Conservation (phyloP, 169 alveolate species). For the Eimeria maxima region DNA sequence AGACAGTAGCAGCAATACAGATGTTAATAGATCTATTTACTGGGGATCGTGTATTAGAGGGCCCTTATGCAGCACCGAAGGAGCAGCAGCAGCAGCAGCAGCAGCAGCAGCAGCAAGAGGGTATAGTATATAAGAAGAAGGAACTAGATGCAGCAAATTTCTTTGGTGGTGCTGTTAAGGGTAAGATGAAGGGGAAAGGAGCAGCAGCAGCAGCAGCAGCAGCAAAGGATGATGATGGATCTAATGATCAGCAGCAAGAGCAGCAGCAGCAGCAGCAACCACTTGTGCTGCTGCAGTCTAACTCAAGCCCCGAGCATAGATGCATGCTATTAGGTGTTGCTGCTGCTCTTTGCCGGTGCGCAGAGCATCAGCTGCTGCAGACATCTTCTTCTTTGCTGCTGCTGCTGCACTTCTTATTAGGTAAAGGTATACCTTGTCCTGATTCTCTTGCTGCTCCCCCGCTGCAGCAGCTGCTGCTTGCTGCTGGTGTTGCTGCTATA, state of each 20-base stretch:
- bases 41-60: background rate
- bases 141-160: constrained; percentile 56
- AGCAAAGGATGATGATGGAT: constrained; percentile 1
- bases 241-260: background rate
- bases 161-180: background rate
- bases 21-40: background rate
- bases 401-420: constrained; percentile 72
- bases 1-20: background rate
- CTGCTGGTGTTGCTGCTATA: constrained; percentile 69
- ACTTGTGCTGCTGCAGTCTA: background rate
- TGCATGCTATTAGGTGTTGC: constrained; percentile 63
- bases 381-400: constrained; percentile 19
- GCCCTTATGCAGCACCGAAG: constrained; percentile 32
- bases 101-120: constrained; percentile 64
- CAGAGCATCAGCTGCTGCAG: constrained; percentile 55
- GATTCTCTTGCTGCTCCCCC: constrained; percentile 5
- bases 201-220: constrained; percentile 60
- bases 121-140: constrained; percentile 67
- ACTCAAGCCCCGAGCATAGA: background rate
- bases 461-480: constrained; percentile 79
- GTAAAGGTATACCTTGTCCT: background rate
- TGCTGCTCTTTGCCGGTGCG: constrained; percentile 52
- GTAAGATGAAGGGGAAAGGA: constrained; percentile 11
- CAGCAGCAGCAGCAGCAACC: constrained; percentile 42
- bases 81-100: constrained; percentile 70